phyloP scores from a whole-genome alignment of 345 rosid genomes.

The Gossypium longicalyx region DNA sequence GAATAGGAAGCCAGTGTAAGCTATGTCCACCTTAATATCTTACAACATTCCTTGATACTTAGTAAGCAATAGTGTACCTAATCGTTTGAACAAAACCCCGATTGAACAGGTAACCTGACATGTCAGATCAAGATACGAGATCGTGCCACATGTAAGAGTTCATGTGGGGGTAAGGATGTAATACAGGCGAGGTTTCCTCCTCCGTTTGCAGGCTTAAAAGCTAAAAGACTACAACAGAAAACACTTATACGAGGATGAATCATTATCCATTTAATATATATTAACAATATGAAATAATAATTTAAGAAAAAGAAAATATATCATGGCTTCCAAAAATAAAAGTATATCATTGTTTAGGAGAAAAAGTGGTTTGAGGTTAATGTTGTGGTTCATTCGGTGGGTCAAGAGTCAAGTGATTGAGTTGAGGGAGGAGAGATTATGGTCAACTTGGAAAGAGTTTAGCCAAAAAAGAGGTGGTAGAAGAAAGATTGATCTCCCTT shows the following conservation, averaged over 20 bases:
- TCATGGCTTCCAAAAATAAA: too few species aligned
- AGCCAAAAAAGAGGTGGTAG: too few species aligned
- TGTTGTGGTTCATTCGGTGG: too few species aligned
- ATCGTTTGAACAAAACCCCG: slow-evolving; percentile 12
- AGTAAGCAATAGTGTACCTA: slow-evolving; percentile 2
- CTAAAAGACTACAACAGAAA: not conserved
- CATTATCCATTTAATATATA: too few species aligned
- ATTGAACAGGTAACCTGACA: slow-evolving; percentile 16
- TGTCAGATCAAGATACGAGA: slow-evolving; percentile 9
- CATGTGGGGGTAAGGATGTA: slow-evolving; percentile 27
- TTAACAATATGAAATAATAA: too few species aligned
- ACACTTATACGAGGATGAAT: not conserved
- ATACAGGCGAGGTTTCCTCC: slow-evolving; percentile 31
- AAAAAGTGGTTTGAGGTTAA: too few species aligned
- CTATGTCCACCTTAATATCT: not conserved
- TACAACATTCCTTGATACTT: slow-evolving; percentile 15
- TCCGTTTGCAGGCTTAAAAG: slow-evolving; percentile 22
- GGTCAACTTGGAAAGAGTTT: too few species aligned
- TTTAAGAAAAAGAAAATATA: too few species aligned
- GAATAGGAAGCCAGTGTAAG: not conserved
- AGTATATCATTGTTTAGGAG: too few species aligned
- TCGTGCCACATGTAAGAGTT: slow-evolving; percentile 24
- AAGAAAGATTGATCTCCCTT: too few species aligned
- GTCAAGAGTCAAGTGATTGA: too few species aligned
- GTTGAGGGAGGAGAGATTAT: too few species aligned